phyloP scores from a whole-genome alignment of 1,284 basidiomycete genomes.

The Cryptococcus hybrid region DNA sequence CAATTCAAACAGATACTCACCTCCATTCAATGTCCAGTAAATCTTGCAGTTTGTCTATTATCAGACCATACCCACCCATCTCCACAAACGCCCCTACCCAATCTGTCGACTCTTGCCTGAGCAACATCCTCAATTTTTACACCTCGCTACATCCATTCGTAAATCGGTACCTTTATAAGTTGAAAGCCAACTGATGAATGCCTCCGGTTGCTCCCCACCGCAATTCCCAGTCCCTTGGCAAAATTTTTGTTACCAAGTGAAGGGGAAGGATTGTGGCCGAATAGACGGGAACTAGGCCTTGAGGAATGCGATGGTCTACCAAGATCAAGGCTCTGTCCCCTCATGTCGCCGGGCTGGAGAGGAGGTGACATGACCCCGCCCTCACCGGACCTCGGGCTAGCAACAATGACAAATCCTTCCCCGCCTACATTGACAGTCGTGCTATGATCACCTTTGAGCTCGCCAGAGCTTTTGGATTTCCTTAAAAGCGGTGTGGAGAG shows the following conservation, averaged over 20 bases:
- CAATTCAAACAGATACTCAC: conserved; percentile 52
- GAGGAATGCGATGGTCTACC: conserved; percentile 16
- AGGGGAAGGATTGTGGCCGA: conserved; percentile 12
- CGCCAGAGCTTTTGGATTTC: conserved; percentile 37
- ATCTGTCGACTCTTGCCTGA: conserved; percentile 78
- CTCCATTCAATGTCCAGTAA: conserved; percentile 95
- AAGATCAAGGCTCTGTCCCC: conserved; percentile 27
- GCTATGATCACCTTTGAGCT: conserved; percentile 19
- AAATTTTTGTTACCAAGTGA: conserved; percentile 14
- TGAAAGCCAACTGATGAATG: conserved; percentile 36
- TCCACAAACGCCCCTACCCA: conserved; percentile 93
- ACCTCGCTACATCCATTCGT: conserved; percentile 44
- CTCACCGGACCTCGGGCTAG: conserved; percentile 20
- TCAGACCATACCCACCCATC: conserved; percentile 76
- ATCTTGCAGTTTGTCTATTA: conserved; percentile 85
- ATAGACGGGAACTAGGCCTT: conserved; percentile 12
- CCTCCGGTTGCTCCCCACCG: conserved; percentile 35
- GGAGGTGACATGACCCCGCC: conserved; percentile 10
- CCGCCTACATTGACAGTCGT: conserved; percentile 33
- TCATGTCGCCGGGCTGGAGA: conserved; percentile 2
- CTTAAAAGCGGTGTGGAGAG: conserved; percentile 41
- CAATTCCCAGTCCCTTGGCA: conserved; percentile 29
- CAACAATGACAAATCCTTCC: conserved; percentile 40
- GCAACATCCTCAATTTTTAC: conserved; percentile 57
- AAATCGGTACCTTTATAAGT: conserved; percentile 39